Percentiles rank a stretch among this genome's conserved stretches.
Evolutionary conservation across 1,284 basidiomycete genomes (phyloP).

Genomic region (Apiotrichum brassicae): DNA sequence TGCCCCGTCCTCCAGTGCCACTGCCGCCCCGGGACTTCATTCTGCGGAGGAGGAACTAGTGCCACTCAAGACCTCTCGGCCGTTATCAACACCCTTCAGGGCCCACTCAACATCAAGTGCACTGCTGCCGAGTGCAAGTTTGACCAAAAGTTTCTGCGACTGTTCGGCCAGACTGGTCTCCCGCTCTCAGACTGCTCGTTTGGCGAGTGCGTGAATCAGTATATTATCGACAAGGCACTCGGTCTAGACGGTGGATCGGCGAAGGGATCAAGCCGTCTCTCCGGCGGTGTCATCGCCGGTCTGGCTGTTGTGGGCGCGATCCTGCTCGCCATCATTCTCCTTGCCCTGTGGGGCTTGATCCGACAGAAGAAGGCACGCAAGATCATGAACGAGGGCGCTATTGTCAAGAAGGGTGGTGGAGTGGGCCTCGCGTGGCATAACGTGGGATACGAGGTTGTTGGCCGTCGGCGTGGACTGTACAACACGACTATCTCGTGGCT

Average conservation of each 20-base stretch:
- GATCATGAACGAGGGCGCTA: slow-evolving; percentile 35
- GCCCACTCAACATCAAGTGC: slow-evolving; percentile 57
- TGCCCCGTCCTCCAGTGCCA: slow-evolving; percentile 67
- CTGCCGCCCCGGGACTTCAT: slow-evolving; percentile 61
- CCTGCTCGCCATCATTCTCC: slow-evolving; percentile 54
- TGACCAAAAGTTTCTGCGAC: slow-evolving; percentile 60
- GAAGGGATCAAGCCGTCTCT: slow-evolving; percentile 45
- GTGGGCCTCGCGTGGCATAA: slow-evolving; percentile 64
- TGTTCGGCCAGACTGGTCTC: slow-evolving; percentile 70
- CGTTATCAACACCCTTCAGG: slow-evolving; percentile 48
- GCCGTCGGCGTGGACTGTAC: slow-evolving; percentile 7
- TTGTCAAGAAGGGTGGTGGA: slow-evolving; percentile 43
- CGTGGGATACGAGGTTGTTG: slow-evolving; percentile 56
- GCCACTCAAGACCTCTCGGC: slow-evolving; percentile 50
- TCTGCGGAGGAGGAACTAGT: slow-evolving; percentile 58
- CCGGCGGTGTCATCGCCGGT: slow-evolving; percentile 77
- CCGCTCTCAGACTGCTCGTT: slow-evolving; percentile 63
- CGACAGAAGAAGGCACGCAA: slow-evolving; percentile 59
- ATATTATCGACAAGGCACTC: slow-evolving; percentile 57
- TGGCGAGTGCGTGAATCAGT: slow-evolving; percentile 79
- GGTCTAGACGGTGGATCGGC: slow-evolving; percentile 19
- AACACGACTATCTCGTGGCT: slow-evolving; percentile 17
- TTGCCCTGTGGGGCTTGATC: slow-evolving; percentile 58
- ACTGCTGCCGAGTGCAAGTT: slow-evolving; percentile 62
- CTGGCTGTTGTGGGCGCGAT: slow-evolving; percentile 70